phyloP scores from a whole-genome alignment of 2,329 filamentous ascomycete species.

The Talaromyces sp. region DNA sequence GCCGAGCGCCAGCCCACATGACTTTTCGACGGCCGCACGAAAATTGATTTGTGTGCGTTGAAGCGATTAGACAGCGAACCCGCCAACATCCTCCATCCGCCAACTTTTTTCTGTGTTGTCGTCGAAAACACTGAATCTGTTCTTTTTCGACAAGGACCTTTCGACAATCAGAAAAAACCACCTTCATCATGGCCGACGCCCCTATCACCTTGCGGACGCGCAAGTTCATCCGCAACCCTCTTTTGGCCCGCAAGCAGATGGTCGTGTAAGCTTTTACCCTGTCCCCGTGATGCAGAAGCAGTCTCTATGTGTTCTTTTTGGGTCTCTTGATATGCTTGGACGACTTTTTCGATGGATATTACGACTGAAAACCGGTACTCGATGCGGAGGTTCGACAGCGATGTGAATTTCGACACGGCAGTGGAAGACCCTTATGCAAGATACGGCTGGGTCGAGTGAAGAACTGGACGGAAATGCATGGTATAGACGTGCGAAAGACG shows the following conservation, averaged over 20 bases:
- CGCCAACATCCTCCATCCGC: conserved; percentile 28
- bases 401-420: background rate
- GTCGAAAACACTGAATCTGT: conserved; percentile 6
- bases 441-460: background rate
- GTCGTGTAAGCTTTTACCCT: conserved; percentile 73
- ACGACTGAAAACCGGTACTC: background rate
- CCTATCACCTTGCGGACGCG: conserved; percentile 87
- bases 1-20: conserved; percentile 38
- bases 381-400: background rate
- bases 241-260: conserved; percentile 99
- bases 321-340: conserved; percentile 25
- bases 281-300: conserved; percentile 1
- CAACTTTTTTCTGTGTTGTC: conserved; percentile 14
- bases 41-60: conserved; percentile 22
- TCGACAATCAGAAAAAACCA: conserved; percentile 23
- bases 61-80: conserved; percentile 7
- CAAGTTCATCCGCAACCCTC: conserved; percentile 99
- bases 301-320: conserved; percentile 10
- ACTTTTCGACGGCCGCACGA: conserved; percentile 35
- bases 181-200: conserved; percentile 78
- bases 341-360: conserved; percentile 3
- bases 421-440: background rate
- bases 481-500: background rate
- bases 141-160: conserved; percentile 18
- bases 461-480: too few relatives aligned